phyloP scores from a whole-genome alignment of 1,284 basidiomycete genomes.

The Polyporus tsugae region DNA sequence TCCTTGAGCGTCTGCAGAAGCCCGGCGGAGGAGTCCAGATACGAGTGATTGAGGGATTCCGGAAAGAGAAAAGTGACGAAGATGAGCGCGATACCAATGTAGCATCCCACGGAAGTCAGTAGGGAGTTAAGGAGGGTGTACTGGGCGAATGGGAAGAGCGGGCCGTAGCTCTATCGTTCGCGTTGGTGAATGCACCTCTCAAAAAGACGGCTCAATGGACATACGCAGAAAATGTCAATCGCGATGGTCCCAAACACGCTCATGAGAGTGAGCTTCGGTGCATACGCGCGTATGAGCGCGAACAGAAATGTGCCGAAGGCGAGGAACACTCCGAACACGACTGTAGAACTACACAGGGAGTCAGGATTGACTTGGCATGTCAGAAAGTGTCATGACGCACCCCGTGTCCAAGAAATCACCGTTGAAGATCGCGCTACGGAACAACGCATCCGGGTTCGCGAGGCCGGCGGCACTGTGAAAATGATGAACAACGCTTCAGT shows the following conservation, averaged over 20 bases:
- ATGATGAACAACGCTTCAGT: background rate
- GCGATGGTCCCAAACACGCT: constrained; percentile 68
- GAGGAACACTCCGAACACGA: constrained; percentile 77
- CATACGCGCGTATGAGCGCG: constrained; percentile 65
- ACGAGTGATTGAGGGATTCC: constrained; percentile 69
- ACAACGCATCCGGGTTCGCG: constrained; percentile 58
- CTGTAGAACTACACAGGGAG: constrained; percentile 51
- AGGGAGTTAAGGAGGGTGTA: constrained; percentile 70
- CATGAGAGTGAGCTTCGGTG: constrained; percentile 66
- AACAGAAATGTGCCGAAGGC: constrained; percentile 70
- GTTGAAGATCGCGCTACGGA: constrained; percentile 61
- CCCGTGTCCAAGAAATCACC: constrained; percentile 75
- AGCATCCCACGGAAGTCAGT: constrained; percentile 65
- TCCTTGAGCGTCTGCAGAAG: constrained; percentile 46
- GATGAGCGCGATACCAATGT: constrained; percentile 66
- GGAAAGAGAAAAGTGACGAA: constrained; percentile 75
- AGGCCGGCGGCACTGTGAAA: constrained; percentile 50
- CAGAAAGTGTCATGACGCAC: constrained; percentile 35
- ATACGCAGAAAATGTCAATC: constrained; percentile 68
- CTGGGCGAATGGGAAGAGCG: constrained; percentile 70
- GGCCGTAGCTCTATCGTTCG: constrained; percentile 50
- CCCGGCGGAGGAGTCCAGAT: constrained; percentile 44
- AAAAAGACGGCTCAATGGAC: constrained; percentile 26
- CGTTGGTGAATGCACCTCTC: constrained; percentile 8
- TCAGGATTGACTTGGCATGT: constrained; percentile 1